A percentile compares a stretch with the other conserved stretches of the same genome.
Conservation (phyloP, 2,329 filamentous ascomycete species). For the Penicillium sp. region DNA sequence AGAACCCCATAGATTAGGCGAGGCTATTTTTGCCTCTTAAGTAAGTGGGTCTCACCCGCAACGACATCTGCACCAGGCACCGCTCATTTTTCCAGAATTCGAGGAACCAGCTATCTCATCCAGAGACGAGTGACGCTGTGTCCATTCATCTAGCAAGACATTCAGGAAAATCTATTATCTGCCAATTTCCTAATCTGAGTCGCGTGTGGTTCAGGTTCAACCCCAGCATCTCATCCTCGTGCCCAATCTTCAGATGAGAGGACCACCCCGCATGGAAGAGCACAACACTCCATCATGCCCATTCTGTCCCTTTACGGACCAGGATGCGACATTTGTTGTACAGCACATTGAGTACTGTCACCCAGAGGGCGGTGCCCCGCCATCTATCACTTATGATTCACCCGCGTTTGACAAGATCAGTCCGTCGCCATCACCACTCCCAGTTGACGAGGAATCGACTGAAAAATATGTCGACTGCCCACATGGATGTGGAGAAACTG, state of each 20-base stretch:
- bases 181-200: no score
- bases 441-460: constrained; percentile 16
- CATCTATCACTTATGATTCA: constrained; percentile 24
- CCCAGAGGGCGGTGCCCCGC: constrained; percentile 41
- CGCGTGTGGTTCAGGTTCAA: no score
- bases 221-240: background rate
- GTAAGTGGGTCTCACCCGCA: constrained; percentile 1
- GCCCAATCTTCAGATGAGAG: background rate
- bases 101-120: background rate
- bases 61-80: background rate
- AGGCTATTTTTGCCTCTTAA: background rate
- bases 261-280: constrained; percentile 23
- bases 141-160: no score
- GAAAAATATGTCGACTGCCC: constrained; percentile 58
- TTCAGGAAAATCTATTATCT: no score
- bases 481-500: constrained; percentile 64
- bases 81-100: no score
- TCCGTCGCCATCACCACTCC: constrained; percentile 2
- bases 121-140: no score
- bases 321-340: constrained; percentile 43
- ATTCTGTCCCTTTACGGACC: constrained; percentile 50
- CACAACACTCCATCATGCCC: constrained; percentile 41
- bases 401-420: constrained; percentile 3
- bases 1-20: background rate
- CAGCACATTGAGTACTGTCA: constrained; percentile 53